Evolutionary conservation across 805 yeast genomes (phyloP), one percentile per base, ranked within the genome.

Genomic region (Spathaspora sp.): DNA sequence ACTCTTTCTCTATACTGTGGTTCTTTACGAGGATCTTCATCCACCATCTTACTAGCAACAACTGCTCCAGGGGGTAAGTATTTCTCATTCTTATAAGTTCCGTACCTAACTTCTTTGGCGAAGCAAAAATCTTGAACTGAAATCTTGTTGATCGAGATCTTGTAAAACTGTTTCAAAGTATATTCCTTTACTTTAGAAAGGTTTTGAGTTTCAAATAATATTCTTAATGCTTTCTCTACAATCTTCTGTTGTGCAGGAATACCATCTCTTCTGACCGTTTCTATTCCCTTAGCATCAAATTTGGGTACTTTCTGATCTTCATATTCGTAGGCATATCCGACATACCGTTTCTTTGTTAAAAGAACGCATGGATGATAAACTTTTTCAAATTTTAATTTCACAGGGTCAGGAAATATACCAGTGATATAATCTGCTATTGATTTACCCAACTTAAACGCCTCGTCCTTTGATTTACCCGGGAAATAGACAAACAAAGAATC

Each of bases 241-340:
- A 94, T 83, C 57, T 85, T 85, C 67, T 84, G 96, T 57, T 89
- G 96, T 0, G 97, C 96, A 0, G 96, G 96, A 23, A 92, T 87
- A 0, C 98, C 98, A 67, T 94, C 99, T 56, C 99, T 72, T 56
- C 99, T 70, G 0, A 94, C 89, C 0, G 98, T 94, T 63, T 94
- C 99, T 11, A 90, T 91, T 1, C 99, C 99, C 58, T 94, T 94
- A 0, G 99, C 97, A 71, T 94, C 98, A 65, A 94, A 91, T 32
- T 68, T 76, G 0, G 97, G 89, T 6, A 54, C 69, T 2, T 49
- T 56, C 57, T 87, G 91, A 14, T 67, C 68, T 28, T 75, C 78
- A 16, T 64, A 59, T 57, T 88, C 96, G 66, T 79, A 93, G 42
- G 87, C 77, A 63, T 85, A 84, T 0, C 99, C 99, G 17, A 91